These are phyloP conservation scores for Carallia brachiata DNA, from an alignment of 345 rosid species.

Conservation along the genomic window DNA sequence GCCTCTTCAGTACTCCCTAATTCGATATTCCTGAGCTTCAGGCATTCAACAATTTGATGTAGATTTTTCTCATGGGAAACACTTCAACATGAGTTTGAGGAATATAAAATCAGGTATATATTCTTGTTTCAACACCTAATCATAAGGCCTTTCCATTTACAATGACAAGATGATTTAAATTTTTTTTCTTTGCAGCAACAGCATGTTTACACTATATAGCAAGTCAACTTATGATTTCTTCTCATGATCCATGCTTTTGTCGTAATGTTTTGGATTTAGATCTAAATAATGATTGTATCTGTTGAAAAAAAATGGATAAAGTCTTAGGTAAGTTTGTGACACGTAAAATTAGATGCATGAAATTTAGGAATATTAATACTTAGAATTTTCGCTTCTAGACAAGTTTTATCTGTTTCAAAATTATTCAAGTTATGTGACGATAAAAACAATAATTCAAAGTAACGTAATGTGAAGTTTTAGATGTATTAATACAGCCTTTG, in stretches of 20 bases:
- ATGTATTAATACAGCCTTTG: too few relatives aligned
- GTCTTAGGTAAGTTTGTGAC: too few relatives aligned
- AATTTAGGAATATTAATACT: too few relatives aligned
- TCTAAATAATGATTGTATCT: background rate
- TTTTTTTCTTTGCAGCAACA: background rate
- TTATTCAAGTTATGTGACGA: too few relatives aligned
- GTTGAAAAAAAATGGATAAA: too few relatives aligned
- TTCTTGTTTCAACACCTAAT: background rate
- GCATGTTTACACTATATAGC: background rate
- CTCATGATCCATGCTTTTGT: background rate
- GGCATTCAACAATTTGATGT: conserved; percentile 39
- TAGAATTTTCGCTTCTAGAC: too few relatives aligned
- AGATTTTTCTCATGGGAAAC: conserved; percentile 32
- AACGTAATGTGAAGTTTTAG: too few relatives aligned
- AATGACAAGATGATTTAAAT: too few relatives aligned
- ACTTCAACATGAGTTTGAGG: conserved; percentile 49
- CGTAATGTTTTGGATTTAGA: background rate
- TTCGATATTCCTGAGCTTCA: conserved; percentile 24
- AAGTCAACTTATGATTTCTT: background rate
- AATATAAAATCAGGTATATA: conserved; percentile 41
- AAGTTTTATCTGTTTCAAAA: too few relatives aligned
- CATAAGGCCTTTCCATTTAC: background rate
- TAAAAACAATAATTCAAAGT: too few relatives aligned
- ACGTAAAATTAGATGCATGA: too few relatives aligned
- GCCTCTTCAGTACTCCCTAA: background rate